Evolutionary conservation across 2,329 filamentous ascomycete species (phyloP), one percentile per base, ranked within the genome.

Genomic region (Westerdykella aurantiaca): DNA sequence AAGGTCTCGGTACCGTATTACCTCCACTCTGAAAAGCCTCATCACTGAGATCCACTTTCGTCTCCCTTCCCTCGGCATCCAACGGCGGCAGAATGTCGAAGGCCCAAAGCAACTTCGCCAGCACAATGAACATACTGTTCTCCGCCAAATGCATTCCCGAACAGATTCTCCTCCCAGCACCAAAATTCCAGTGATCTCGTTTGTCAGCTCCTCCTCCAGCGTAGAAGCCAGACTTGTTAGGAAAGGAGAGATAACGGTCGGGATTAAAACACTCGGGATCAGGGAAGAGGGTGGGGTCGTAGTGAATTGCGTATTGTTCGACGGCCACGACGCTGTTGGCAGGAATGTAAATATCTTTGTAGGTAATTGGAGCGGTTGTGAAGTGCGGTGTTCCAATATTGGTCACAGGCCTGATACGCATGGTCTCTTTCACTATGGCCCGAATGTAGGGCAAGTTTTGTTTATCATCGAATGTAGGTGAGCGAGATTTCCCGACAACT

Each of bases 41-140:
- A 43, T 69, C 66, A 29, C 57, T 56, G 6, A 60, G 41, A 50
- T 68, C 64, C 11, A 68, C 49, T 9, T 61, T 63, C 0, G 69
- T 49, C 35, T 69, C 66, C 9, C 46, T 59, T 0, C 69, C 74
- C 1, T 64, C 50, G 13, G 46, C 41, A 29, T 65, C 63, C 14
- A 69, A 16, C 0, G 57, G 55, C 42, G 72, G 71, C 14, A 49
- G 41, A 5, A 78, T 63, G 9, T 69, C 61, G 42, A 80, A 79
- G 0, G 69, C 71, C 1, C 78, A 70, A 2, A 81, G 52, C 0
- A 69, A 56, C 35, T 73, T 73, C 0, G 68, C 72, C 9, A 73
- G 54, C 25, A 57, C 68, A 34, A 73, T 52, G 45, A 65, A 74
- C 31, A 74, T 51, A 3, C 67, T 66, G 10, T 62, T 63, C 21